These are phyloP conservation scores for Fusarium lyarnte DNA, from an alignment of 2,329 filamentous ascomycete genomes.

Conservation along the genomic window DNA sequence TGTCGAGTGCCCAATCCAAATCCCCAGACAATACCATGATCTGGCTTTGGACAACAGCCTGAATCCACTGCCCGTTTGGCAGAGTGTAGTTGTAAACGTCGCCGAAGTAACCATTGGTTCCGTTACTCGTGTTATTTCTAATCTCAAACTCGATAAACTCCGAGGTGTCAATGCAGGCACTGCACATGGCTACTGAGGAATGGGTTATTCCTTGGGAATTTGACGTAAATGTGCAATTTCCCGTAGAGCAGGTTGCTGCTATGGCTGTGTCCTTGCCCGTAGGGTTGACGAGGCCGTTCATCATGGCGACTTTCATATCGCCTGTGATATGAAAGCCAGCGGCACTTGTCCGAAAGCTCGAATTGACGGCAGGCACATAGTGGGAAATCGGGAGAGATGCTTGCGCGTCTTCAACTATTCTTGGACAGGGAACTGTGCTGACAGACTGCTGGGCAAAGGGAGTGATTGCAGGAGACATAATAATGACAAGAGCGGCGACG, in stretches of 20 bases:
- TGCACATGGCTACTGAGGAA: slow-evolving; percentile 3
- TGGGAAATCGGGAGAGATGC: not conserved
- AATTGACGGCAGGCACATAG: fast-evolving
- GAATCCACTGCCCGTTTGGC: not conserved
- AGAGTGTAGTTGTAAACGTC: not conserved
- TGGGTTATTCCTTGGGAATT: not conserved
- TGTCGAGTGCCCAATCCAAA: not conserved
- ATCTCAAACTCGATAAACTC: not conserved
- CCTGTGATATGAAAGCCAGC: fast-evolving
- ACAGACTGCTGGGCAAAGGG: slow-evolving; percentile 10
- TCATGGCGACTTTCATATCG: not conserved
- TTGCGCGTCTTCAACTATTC: not conserved
- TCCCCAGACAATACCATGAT: not conserved
- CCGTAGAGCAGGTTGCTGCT: not conserved
- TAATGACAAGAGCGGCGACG: not conserved
- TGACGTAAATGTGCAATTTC: not conserved
- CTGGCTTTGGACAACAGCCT: fast-evolving
- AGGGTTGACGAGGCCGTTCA: slow-evolving; percentile 4
- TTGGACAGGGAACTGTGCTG: not conserved
- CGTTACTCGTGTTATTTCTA: fast-evolving
- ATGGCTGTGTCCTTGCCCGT: not conserved
- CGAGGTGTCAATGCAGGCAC: not conserved
- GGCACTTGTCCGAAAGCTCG: fast-evolving
- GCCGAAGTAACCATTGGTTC: not conserved
- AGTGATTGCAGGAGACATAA: slow-evolving; percentile 1